Conservation (phyloP, 768 basidiomycete species). For the Leccinum ochraceum region DNA sequence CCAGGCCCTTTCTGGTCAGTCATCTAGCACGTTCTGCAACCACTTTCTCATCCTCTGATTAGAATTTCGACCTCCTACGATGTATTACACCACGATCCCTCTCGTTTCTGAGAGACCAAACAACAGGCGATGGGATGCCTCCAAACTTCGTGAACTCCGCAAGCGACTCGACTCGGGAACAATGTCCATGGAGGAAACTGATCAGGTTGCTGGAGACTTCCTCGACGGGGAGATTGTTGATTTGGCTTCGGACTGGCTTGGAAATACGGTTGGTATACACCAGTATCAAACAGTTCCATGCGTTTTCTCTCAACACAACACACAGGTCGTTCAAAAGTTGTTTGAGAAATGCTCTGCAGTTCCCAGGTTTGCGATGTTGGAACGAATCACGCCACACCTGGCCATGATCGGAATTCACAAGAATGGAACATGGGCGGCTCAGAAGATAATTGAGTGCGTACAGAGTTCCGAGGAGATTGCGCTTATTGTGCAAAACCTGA, state of each 20-base stretch:
- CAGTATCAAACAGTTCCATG: neutral
- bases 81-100: conserved; percentile 97
- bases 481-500: conserved; percentile 81
- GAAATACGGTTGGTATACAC: conserved; percentile 65
- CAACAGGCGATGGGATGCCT: conserved; percentile 90
- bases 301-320: conserved; percentile 8
- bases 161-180: conserved; percentile 92
- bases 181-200: conserved; percentile 83
- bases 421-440: conserved; percentile 99
- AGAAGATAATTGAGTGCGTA: conserved; percentile 98
- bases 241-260: conserved; percentile 96
- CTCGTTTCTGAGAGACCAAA: conserved; percentile 81
- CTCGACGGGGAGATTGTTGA: conserved; percentile 94
- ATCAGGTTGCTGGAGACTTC: conserved; percentile 87
- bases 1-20: conserved; percentile 80
- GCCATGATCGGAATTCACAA: conserved; percentile 99
- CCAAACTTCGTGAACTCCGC: conserved; percentile 89
- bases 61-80: conserved; percentile 92
- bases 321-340: conserved; percentile 91
- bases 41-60: conserved; percentile 13
- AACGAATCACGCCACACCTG: conserved; percentile 89
- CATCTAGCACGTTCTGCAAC: neutral
- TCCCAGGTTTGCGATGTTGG: conserved; percentile 87
- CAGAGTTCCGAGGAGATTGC: conserved; percentile 83
- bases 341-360: conserved; percentile 84